Percentiles rank a stretch among this genome's conserved stretches.
Conservation (phyloP, 1,139 yeast genomes). For the Pichia terricola region DNA sequence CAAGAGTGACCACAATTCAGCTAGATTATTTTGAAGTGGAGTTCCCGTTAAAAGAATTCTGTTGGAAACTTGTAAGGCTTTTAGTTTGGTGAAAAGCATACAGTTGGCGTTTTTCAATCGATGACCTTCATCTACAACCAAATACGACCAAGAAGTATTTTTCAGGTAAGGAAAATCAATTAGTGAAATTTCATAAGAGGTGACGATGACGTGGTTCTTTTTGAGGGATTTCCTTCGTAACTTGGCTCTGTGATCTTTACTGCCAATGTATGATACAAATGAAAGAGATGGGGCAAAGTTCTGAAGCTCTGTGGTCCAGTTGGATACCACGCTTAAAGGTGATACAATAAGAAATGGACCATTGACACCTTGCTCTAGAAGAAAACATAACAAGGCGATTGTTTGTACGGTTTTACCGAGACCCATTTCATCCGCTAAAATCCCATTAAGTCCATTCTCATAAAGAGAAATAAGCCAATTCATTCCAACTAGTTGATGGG, state of each 20-base stretch:
- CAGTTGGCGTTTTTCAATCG: slow-evolving; percentile 78
- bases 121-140: slow-evolving; percentile 96
- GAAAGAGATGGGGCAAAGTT: slow-evolving; percentile 67
- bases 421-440: slow-evolving; percentile 96
- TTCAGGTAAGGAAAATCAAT: slow-evolving; percentile 51
- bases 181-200: slow-evolving; percentile 76
- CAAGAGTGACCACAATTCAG: slow-evolving; percentile 82
- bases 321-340: slow-evolving; percentile 78
- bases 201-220: slow-evolving; percentile 47
- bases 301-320: slow-evolving; percentile 69
- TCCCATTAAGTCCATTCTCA: slow-evolving; percentile 91
- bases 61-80: slow-evolving; percentile 55
- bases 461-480: slow-evolving; percentile 84
- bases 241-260: slow-evolving; percentile 42
- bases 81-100: slow-evolving; percentile 59
- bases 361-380: slow-evolving; percentile 65
- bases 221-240: slow-evolving; percentile 30
- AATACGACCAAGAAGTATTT: slow-evolving; percentile 59
- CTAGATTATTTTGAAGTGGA: slow-evolving; percentile 81
- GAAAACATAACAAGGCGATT: slow-evolving; percentile 64
- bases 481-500: slow-evolving; percentile 81
- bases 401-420: slow-evolving; percentile 88
- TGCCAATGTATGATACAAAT: slow-evolving; percentile 58
- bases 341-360: slow-evolving; percentile 87
- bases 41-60: slow-evolving; percentile 83